Percentiles rank a stretch among this genome's conserved stretches.
Evolutionary conservation across 2,329 filamentous ascomycete genomes (phyloP).

Genomic region (Biscogniauxia marginata): DNA sequence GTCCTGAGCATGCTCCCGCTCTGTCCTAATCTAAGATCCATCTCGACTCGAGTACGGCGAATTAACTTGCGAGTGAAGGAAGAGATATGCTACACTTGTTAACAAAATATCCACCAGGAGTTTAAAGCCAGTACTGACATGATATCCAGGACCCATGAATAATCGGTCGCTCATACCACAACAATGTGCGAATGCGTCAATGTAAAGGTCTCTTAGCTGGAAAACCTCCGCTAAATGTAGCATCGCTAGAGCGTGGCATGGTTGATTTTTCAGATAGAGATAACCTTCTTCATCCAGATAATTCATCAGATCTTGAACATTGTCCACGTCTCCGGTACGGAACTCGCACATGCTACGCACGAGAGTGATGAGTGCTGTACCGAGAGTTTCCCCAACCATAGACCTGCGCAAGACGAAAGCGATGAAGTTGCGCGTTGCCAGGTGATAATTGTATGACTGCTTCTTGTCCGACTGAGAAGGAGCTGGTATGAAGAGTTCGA

Average conservation of each 20-base stretch:
- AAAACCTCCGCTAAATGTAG: slow-evolving; percentile 68
- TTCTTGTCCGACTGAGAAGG: slow-evolving; percentile 52
- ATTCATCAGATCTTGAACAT: slow-evolving; percentile 58
- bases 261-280: slow-evolving; percentile 61
- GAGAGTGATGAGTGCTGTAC: slow-evolving; percentile 62
- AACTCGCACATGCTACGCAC: slow-evolving; percentile 64
- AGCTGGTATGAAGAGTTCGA: slow-evolving; percentile 70
- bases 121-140: slow-evolving; percentile 43
- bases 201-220: slow-evolving; percentile 63
- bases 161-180: slow-evolving; percentile 71
- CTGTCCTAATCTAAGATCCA: slow-evolving; percentile 61
- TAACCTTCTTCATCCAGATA: slow-evolving; percentile 73
- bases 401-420: slow-evolving; percentile 67
- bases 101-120: slow-evolving; percentile 17
- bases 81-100: slow-evolving; percentile 43
- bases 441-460: slow-evolving; percentile 60
- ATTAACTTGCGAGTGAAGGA: slow-evolving; percentile 63
- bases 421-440: slow-evolving; percentile 73
- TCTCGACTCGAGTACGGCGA: slow-evolving; percentile 59
- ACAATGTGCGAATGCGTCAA: slow-evolving; percentile 73
- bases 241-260: slow-evolving; percentile 66
- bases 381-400: slow-evolving; percentile 66
- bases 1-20: slow-evolving; percentile 58
- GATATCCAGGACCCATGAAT: slow-evolving; percentile 56
- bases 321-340: slow-evolving; percentile 52